phyloP scores from a whole-genome alignment of 129 eudicot genomes.

The Calendula officinalis region DNA sequence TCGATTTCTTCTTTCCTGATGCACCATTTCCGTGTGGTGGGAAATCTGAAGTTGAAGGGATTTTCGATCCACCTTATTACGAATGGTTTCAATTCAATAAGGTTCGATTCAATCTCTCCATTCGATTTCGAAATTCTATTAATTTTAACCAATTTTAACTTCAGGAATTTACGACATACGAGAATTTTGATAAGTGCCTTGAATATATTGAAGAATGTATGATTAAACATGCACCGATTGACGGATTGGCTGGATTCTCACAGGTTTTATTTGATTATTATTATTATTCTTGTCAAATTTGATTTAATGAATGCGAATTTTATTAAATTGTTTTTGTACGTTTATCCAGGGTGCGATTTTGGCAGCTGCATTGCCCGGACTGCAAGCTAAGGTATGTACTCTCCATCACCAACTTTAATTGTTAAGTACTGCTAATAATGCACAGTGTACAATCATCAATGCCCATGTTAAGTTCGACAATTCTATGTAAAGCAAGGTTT shows the following conservation, averaged over 20 bases:
- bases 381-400: slow-evolving; percentile 63
- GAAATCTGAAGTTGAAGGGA: slow-evolving; percentile 92
- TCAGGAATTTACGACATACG: slow-evolving; percentile 72
- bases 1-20: slow-evolving; percentile 64
- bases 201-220: slow-evolving; percentile 69
- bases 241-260: slow-evolving; percentile 93
- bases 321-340: background rate
- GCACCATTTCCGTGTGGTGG: slow-evolving; percentile 78
- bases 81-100: slow-evolving; percentile 92
- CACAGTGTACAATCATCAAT: background rate
- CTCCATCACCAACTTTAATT: background rate
- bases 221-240: slow-evolving; percentile 82
- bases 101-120: slow-evolving; percentile 23
- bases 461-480: too few relatives aligned
- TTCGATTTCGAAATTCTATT: too few relatives aligned
- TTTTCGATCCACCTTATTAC: slow-evolving; percentile 91
- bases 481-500: background rate
- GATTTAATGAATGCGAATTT: background rate
- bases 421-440: slow-evolving; percentile 7
- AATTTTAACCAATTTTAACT: background rate
- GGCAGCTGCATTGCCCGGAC: slow-evolving; percentile 87
- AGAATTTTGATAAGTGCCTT: slow-evolving; percentile 69
- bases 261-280: slow-evolving; percentile 45
- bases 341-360: slow-evolving; percentile 73
- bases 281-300: background rate